Conservation (phyloP, 495 filamentous ascomycete species). For the Aspergillus leporis region DNA sequence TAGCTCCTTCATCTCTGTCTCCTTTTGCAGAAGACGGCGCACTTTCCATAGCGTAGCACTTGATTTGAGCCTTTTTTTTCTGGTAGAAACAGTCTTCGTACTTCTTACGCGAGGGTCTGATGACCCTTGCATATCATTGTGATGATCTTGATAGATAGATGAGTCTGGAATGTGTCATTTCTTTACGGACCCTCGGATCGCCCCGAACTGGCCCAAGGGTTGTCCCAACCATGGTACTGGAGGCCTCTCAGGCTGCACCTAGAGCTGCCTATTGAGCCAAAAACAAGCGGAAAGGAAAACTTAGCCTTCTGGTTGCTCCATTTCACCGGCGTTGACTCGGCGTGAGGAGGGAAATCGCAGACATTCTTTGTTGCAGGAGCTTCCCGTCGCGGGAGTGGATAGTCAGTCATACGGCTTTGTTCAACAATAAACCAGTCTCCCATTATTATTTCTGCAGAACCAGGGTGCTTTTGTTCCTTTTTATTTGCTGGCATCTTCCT, state of each 20-base stretch:
- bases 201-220: neutral
- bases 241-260: neutral
- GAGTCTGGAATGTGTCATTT: neutral
- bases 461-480: neutral
- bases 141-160: neutral
- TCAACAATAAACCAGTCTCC: neutral
- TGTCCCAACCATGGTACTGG: neutral
- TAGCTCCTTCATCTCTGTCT: conserved; percentile 6
- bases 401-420: neutral
- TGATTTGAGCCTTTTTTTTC: neutral
- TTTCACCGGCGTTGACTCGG: neutral
- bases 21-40: neutral
- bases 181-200: conserved; percentile 1
- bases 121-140: neutral
- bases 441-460: conserved; percentile 3
- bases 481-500: neutral
- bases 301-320: neutral
- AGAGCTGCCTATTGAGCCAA: neutral
- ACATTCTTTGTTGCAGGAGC: neutral
- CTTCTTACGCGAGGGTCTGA: neutral
- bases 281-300: conserved; percentile 2
- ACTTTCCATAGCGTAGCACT: neutral
- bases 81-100: neutral
- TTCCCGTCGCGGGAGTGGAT: neutral
- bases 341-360: neutral